Percentiles rank a stretch among this genome's conserved stretches.
phyloP scores from a whole-genome alignment of 345 rosid species.

The Hibiscus mutabilis region DNA sequence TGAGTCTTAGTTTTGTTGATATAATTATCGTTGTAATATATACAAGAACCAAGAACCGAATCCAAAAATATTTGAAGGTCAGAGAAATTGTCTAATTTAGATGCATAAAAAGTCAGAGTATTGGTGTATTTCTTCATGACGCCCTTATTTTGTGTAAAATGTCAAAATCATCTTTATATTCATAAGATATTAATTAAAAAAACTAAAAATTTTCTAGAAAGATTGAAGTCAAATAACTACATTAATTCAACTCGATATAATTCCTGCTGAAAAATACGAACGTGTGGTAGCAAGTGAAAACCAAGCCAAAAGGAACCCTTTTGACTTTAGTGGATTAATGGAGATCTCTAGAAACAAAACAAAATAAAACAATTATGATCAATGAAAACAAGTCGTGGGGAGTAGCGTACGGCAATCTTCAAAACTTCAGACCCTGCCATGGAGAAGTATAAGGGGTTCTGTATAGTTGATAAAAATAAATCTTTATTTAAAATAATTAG shows the following conservation, averaged over 20 bases:
- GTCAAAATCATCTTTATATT: not conserved
- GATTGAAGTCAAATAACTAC: not conserved
- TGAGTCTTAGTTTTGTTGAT: too few relatives aligned
- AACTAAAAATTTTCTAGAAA: not conserved
- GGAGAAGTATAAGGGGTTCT: not conserved
- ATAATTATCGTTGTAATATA: too few relatives aligned
- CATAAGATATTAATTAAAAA: not conserved
- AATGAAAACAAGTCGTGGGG: not conserved
- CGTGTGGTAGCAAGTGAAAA: not conserved
- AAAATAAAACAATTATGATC: not conserved
- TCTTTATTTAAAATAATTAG: not conserved
- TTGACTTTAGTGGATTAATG: not conserved
- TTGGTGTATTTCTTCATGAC: too few relatives aligned
- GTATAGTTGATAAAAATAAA: too few relatives aligned
- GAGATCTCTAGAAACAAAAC: not conserved
- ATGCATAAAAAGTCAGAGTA: too few relatives aligned
- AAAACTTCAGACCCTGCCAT: constrained; percentile 1
- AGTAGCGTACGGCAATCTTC: not conserved
- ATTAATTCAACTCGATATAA: not conserved
- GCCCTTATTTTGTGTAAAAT: too few relatives aligned
- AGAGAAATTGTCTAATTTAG: too few relatives aligned
- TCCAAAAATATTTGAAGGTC: too few relatives aligned
- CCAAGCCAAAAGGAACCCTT: not conserved
- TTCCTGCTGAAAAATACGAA: not conserved
- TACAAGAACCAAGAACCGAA: too few relatives aligned